Conservation (phyloP, 176 grass and related monocot genomes). For the Canna indica region DNA sequence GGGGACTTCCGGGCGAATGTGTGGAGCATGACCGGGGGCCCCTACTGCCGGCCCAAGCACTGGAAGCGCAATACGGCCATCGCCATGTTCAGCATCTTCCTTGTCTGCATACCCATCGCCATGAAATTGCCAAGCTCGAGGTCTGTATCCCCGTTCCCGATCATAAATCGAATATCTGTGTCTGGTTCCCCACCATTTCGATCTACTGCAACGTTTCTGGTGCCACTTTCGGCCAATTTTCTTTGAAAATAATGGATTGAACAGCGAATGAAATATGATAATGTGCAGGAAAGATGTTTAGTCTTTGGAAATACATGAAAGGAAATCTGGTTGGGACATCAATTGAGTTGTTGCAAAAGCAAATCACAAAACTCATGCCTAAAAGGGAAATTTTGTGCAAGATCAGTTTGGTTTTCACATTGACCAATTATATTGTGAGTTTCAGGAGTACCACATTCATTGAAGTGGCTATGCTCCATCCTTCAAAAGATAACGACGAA, state of each 20-base stretch:
- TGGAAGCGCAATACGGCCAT: constrained; percentile 98
- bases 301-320: neutral
- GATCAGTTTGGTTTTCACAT: neutral
- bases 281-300: neutral
- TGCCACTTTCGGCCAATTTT: too few relatives aligned
- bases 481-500: neutral
- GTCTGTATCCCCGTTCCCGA: constrained; percentile 15
- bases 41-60: constrained; percentile 94
- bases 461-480: neutral
- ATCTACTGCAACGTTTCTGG: too few relatives aligned
- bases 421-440: neutral
- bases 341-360: neutral
- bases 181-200: too few relatives aligned
- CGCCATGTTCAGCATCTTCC: constrained; percentile 77
- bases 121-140: constrained; percentile 96
- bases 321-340: neutral
- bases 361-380: too few relatives aligned
- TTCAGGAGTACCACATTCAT: neutral
- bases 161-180: too few relatives aligned
- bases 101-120: constrained; percentile 90
- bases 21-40: constrained; percentile 98
- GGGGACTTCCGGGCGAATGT: constrained; percentile 75
- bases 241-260: too few relatives aligned
- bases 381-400: too few relatives aligned
- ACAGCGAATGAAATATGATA: neutral